A percentile compares a stretch with the other conserved stretches of the same genome.
These are phyloP conservation scores for Leccinum variicolor DNA, from an alignment of 768 basidiomycete genomes.

Conservation along the genomic window DNA sequence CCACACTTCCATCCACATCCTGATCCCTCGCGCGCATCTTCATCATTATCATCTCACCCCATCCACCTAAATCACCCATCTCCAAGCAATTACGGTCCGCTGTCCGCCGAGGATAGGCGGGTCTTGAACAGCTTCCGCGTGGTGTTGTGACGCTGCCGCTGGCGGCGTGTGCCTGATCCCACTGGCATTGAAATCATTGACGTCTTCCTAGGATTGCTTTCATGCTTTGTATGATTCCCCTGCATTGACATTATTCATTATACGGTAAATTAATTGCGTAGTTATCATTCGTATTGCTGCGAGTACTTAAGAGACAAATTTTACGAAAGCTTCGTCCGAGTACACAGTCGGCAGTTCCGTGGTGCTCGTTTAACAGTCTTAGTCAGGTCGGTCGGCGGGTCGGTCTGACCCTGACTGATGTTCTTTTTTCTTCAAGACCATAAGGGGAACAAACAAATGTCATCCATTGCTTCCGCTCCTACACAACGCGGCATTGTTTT, in stretches of 20 bases:
- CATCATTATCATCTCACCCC: constrained; percentile 4
- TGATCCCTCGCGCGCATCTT: neutral
- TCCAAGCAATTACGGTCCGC: constrained; percentile 34
- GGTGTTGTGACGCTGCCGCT: constrained; percentile 36
- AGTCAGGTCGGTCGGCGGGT: neutral
- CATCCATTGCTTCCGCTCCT: neutral
- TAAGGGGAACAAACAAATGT: neutral
- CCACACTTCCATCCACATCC: neutral
- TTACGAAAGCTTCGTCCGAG: neutral
- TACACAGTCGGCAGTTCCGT: neutral
- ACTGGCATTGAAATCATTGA: constrained; percentile 7
- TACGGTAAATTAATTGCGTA: constrained; percentile 1
- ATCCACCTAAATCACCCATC: constrained; percentile 24
- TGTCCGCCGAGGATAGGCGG: constrained; percentile 56
- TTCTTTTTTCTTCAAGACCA: neutral
- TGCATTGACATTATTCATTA: neutral
- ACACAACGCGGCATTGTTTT: neutral
- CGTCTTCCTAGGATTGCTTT: neutral
- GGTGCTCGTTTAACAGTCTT: neutral
- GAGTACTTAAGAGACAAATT: neutral
- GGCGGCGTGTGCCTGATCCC: neutral
- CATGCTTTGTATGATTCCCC: neutral
- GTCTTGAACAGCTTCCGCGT: constrained; percentile 56
- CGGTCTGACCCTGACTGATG: neutral
- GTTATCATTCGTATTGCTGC: neutral